Percentiles rank a stretch among this genome's conserved stretches.
Evolutionary conservation across 306 rosid genomes (phyloP).

Genomic region (Datisca glomerata): DNA sequence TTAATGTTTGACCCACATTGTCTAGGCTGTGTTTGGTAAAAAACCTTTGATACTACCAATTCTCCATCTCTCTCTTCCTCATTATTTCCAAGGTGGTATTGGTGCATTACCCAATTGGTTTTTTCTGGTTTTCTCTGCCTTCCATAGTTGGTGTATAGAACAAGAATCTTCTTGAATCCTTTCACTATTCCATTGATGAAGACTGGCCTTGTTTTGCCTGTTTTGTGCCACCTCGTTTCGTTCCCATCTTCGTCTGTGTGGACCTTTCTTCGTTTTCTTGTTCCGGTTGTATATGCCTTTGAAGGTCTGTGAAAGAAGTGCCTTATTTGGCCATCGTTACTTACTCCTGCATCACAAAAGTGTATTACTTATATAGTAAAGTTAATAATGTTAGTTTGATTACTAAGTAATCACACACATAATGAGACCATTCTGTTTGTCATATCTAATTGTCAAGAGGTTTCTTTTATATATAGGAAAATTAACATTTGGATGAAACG

Average conservation of each 20-base stretch:
- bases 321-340: constrained; percentile 72
- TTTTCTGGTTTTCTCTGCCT: constrained; percentile 68
- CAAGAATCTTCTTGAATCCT: constrained; percentile 85
- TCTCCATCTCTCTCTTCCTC: constrained; percentile 94
- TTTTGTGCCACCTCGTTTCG: constrained; percentile 98
- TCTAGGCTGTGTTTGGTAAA: constrained; percentile 84
- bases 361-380: neutral
- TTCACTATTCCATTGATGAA: constrained; percentile 26
- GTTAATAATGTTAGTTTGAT: neutral
- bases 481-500: neutral
- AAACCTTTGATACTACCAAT: constrained; percentile 71
- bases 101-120: constrained; percentile 95
- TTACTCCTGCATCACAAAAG: constrained; percentile 44
- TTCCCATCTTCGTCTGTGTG: constrained; percentile 63
- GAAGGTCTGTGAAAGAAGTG: constrained; percentile 92
- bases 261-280: constrained; percentile 86
- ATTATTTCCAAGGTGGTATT: constrained; percentile 65
- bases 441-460: neutral
- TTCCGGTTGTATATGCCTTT: constrained; percentile 88
- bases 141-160: constrained; percentile 81
- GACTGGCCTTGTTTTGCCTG: constrained; percentile 79
- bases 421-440: neutral
- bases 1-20: constrained; percentile 41
- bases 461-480: neutral
- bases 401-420: too few relatives aligned